Percentiles rank a stretch among this genome's conserved stretches.
phyloP scores from a whole-genome alignment of 805 yeast species.

The Jamesozyma hellenica region DNA sequence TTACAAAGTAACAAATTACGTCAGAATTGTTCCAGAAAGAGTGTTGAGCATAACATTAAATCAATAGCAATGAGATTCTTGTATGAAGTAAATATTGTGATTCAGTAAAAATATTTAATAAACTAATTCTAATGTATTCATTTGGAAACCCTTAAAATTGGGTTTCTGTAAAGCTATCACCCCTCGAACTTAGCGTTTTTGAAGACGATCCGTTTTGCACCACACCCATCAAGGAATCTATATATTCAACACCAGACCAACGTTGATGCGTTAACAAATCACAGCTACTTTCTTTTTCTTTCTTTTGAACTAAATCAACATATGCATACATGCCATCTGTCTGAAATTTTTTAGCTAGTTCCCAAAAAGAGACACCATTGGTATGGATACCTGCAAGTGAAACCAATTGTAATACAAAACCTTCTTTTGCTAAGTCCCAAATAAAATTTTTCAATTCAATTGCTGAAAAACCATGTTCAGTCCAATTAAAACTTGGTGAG shows the following conservation, averaged over 20 bases:
- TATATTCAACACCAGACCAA: conserved; percentile 54
- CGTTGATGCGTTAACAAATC: conserved; percentile 51
- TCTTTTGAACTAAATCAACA: conserved; percentile 41
- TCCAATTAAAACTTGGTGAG: conserved; percentile 55
- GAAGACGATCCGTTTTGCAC: conserved; percentile 37
- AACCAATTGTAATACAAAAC: conserved; percentile 49
- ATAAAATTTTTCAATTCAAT: conserved; percentile 39
- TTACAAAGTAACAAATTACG: no score
- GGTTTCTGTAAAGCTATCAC: conserved; percentile 36
- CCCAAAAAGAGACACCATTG: conserved; percentile 42
- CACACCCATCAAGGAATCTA: conserved; percentile 35
- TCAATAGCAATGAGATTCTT: no score
- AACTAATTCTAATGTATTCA: no score
- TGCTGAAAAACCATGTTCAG: conserved; percentile 43
- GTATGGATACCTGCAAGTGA: conserved; percentile 52
- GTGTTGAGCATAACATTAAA: no score
- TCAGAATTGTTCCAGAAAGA: no score
- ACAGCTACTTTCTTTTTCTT: conserved; percentile 37
- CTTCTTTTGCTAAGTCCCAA: conserved; percentile 44
- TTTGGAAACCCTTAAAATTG: conserved; percentile 19
- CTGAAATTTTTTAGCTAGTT: conserved; percentile 39
- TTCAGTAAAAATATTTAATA: no score
- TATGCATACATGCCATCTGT: conserved; percentile 51
- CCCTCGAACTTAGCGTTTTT: conserved; percentile 33
- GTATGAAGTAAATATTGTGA: no score